Evolutionary conservation across 2,329 filamentous ascomycete species (phyloP), one percentile per base, ranked within the genome.

Genomic region (Cordyceps farinosa): DNA sequence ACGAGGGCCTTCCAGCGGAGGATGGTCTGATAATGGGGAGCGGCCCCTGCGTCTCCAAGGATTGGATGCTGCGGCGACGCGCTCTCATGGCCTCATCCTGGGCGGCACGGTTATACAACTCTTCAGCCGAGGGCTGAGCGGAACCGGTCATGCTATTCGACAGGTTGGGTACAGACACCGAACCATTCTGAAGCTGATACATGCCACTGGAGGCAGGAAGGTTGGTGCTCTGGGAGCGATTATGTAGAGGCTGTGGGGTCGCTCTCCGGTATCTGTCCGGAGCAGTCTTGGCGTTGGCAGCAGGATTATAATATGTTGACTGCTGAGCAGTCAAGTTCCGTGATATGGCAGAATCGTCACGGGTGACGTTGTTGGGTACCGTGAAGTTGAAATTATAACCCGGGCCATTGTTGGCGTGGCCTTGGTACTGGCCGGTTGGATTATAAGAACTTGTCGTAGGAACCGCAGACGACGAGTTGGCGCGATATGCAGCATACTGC

Each of bases 11-110:
- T 67, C 27, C 45, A n/a, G 55, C 38, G 22, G 53, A 57, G 42
- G 68, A 76, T 60, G 66, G 71, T 76, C 62, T 74, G 72, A 68
- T 78, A 77, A 65, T 80, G 77, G 68, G 77, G 68, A 70, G 77
- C 76, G 60, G 34, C 7, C 30, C 52, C 27, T 56, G 52, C 3
- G 40, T 54, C 6, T 85, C 82, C 65, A 84, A 75, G 22, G 86
- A 89, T 67, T 91, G 91, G 78, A 96, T 85, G 76, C 92, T 97
- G 68, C 92, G 87, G 72, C 92, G 87, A 69, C 92, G 84, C 76
- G 92, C 90, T 71, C 91, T 84, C 76, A 90, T 92, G 10, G 87
- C 84, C 42, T 89, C 83, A 34, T 94, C 91, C 22, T 84, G 76
- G n/a, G 78, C 73, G 32, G 80, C 74, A 62, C 82, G 80, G 63